These are phyloP conservation scores for Penicillium ochrochloron DNA, from an alignment of 495 filamentous ascomycete species.

Conservation along the genomic window DNA sequence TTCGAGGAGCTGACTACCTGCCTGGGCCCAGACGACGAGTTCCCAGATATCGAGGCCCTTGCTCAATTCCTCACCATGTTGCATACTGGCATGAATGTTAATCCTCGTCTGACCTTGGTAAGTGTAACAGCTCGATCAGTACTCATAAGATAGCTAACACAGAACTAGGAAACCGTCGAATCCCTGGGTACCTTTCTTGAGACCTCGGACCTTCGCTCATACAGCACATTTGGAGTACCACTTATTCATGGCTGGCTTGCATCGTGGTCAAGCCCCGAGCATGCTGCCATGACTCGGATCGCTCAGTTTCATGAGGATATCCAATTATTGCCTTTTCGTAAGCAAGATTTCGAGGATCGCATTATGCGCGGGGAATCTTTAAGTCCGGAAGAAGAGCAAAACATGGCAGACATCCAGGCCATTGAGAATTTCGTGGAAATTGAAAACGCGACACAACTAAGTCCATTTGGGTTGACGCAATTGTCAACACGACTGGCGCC, in stretches of 20 bases:
- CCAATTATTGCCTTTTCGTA: conserved; percentile 82
- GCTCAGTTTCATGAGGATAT: conserved; percentile 88
- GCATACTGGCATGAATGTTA: conserved; percentile 98
- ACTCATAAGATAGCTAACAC: background rate
- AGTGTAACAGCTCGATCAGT: conserved; percentile 17
- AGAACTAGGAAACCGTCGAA: conserved; percentile 45
- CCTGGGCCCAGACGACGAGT: conserved; percentile 53
- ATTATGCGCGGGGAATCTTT: conserved; percentile 59
- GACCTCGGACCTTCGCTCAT: conserved; percentile 83
- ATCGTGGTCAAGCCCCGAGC: conserved; percentile 61
- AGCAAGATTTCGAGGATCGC: conserved; percentile 85
- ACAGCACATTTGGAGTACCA: conserved; percentile 83
- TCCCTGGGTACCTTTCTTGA: conserved; percentile 75
- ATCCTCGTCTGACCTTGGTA: conserved; percentile 76
- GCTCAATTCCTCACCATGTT: conserved; percentile 86
- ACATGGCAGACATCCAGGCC: conserved; percentile 76
- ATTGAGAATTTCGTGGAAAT: conserved; percentile 79
- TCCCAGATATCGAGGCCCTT: conserved; percentile 87
- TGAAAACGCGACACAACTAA: conserved; percentile 83
- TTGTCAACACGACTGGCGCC: conserved; percentile 67
- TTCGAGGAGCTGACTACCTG: conserved; percentile 87
- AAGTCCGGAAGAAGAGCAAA: conserved; percentile 65
- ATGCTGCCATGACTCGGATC: conserved; percentile 67
- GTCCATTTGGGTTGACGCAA: conserved; percentile 74
- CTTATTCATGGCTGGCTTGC: conserved; percentile 96